Conservation (phyloP, 2,329 filamentous ascomycete genomes). For the Aspergillus terreus region DNA sequence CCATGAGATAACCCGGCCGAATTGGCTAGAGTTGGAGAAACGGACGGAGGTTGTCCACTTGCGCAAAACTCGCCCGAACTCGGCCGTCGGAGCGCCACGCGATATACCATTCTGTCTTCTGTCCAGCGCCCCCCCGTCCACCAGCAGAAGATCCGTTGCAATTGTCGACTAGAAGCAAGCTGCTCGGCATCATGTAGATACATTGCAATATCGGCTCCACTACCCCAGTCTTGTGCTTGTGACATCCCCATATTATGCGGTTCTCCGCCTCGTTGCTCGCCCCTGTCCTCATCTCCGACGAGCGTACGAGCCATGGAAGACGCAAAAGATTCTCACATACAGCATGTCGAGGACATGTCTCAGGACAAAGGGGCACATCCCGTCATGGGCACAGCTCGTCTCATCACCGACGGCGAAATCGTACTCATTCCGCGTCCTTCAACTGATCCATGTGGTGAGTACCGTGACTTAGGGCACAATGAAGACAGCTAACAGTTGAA, state of each 20-base stretch:
- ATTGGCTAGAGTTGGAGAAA: too few species aligned
- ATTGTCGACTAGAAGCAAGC: too few species aligned
- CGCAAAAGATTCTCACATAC: neutral
- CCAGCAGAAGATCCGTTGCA: neutral
- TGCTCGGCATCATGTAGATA: too few species aligned
- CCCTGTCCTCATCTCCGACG: neutral
- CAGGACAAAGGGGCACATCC: neutral
- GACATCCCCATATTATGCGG: too few species aligned
- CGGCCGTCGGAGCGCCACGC: neutral
- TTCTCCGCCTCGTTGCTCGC: too few species aligned
- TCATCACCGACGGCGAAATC: constrained; percentile 3
- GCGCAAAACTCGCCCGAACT: neutral
- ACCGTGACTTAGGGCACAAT: neutral
- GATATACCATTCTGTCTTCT: neutral
- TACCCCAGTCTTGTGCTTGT: neutral
- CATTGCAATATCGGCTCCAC: neutral
- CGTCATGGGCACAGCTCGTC: neutral
- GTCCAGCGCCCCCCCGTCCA: neutral
- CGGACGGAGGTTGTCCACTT: too few species aligned
- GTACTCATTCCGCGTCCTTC: constrained; percentile 2
- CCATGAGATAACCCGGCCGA: too few species aligned
- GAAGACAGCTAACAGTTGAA: constrained; percentile 1
- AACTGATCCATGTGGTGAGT: constrained; percentile 3
- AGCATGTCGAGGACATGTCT: neutral
- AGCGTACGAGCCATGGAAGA: neutral